phyloP scores from a whole-genome alignment of 1,284 basidiomycete species.

The Cryptococcus sp. region DNA sequence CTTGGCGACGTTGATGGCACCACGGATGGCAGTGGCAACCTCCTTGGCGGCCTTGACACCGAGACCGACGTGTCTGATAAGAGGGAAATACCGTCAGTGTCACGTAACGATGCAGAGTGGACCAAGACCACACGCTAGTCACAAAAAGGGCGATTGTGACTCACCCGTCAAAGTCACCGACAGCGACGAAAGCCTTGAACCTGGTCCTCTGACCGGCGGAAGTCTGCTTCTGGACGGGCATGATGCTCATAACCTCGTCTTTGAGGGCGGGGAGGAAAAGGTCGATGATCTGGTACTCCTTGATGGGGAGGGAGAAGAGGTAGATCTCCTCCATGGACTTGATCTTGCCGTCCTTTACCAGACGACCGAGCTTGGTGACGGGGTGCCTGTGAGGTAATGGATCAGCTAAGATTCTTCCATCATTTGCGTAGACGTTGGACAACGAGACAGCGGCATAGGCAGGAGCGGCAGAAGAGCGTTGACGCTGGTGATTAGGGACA shows the following conservation, averaged over 20 bases:
- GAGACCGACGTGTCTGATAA: constrained; percentile 83
- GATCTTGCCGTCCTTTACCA: constrained; percentile 99
- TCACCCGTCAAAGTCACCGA: constrained; percentile 91
- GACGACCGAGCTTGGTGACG: constrained; percentile 98
- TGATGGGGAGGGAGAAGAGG: constrained; percentile 99
- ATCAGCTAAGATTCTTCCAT: neutral
- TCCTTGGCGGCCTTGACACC: constrained; percentile 99
- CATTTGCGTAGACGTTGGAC: too few relatives aligned
- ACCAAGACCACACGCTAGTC: neutral
- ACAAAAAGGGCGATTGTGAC: constrained; percentile 5
- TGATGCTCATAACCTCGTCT: constrained; percentile 99
- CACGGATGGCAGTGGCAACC: constrained; percentile 98
- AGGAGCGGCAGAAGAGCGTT: too few relatives aligned
- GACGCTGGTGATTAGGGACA: too few relatives aligned
- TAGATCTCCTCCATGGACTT: constrained; percentile 99
- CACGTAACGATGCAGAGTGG: neutral
- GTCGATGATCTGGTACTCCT: constrained; percentile 98
- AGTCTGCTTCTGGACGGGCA: constrained; percentile 99
- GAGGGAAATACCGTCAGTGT: neutral
- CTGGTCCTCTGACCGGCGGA: constrained; percentile 99
- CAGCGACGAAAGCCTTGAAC: constrained; percentile 99
- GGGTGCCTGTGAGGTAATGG: constrained; percentile 68
- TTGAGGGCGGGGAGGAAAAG: constrained; percentile 96
- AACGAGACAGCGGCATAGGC: too few relatives aligned
- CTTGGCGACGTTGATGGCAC: constrained; percentile 98